These are phyloP conservation scores for Pezicula neosporulosa DNA, from an alignment of 2,329 filamentous ascomycete genomes.

Conservation along the genomic window DNA sequence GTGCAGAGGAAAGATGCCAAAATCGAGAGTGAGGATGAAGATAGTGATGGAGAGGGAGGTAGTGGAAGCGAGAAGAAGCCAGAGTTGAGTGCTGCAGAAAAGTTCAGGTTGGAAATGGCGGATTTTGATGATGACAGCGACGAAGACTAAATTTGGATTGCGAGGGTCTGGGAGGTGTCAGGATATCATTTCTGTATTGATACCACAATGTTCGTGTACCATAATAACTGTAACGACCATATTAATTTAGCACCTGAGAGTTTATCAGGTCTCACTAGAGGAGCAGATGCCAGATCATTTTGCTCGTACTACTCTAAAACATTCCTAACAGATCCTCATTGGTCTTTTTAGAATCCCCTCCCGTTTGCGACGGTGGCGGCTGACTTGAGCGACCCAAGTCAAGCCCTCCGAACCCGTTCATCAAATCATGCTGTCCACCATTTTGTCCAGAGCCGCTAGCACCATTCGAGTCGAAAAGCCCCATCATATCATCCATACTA, in stretches of 20 bases:
- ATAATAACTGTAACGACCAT: too few relatives aligned
- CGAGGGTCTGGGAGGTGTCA: too few relatives aligned
- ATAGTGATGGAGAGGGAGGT: conserved; percentile 14
- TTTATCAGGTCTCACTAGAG: too few relatives aligned
- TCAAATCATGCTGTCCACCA: conserved; percentile 30
- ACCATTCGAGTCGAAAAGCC: conserved; percentile 52
- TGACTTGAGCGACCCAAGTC: conserved; percentile 65
- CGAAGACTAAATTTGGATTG: too few relatives aligned
- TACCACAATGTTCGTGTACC: too few relatives aligned
- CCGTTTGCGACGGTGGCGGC: conserved; percentile 60
- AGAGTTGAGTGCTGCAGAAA: conserved; percentile 3
- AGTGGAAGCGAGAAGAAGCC: conserved; percentile 21
- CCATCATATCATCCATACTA: conserved; percentile 80
- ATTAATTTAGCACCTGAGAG: too few relatives aligned
- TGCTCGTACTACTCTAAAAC: conserved; percentile 36
- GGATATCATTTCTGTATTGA: too few relatives aligned
- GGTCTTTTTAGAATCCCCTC: conserved; percentile 44
- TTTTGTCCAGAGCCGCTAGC: too few relatives aligned
- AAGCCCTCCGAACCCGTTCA: conserved; percentile 84
- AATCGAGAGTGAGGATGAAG: conserved; percentile 24
- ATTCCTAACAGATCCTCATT: conserved; percentile 57
- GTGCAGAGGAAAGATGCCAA: conserved; percentile 35
- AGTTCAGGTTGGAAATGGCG: conserved; percentile 28
- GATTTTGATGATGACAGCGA: conserved; percentile 40
- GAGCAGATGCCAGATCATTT: too few relatives aligned